Percentiles rank a stretch among this genome's conserved stretches.
phyloP scores from a whole-genome alignment of 805 yeast genomes.

The Candida silvatica region DNA sequence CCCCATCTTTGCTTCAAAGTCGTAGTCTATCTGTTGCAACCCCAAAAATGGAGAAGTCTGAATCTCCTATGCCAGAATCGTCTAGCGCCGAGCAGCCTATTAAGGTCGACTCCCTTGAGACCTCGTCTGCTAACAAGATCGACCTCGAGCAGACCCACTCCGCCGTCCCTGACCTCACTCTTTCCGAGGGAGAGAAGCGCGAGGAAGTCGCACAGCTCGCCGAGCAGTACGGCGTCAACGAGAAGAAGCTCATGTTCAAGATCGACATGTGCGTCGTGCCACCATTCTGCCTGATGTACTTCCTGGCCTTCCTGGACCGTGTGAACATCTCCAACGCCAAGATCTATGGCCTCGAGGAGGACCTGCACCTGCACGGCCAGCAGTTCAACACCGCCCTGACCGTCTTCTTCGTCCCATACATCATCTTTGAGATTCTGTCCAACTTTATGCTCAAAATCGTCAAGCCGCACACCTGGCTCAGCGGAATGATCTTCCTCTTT shows the following conservation, averaged over 20 bases:
- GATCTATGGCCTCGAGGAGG: slow-evolving; percentile 55
- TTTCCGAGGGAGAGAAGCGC: slow-evolving; percentile 17
- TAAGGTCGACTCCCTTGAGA: not conserved
- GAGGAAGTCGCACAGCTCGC: slow-evolving; percentile 30
- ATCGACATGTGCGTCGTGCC: slow-evolving; percentile 65
- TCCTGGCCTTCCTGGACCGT: slow-evolving; percentile 72
- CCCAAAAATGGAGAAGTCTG: too few species aligned
- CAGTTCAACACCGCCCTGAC: slow-evolving; percentile 61
- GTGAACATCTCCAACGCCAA: slow-evolving; percentile 79
- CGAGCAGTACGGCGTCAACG: slow-evolving; percentile 39
- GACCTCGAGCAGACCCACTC: not conserved
- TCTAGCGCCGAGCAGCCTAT: not conserved
- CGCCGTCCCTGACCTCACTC: slow-evolving; percentile 1
- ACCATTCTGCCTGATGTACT: slow-evolving; percentile 66
- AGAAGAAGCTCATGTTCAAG: slow-evolving; percentile 49
- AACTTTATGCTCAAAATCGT: slow-evolving; percentile 52
- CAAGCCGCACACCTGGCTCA: slow-evolving; percentile 58
- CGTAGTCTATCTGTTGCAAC: too few species aligned
- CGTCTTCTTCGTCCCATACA: slow-evolving; percentile 65
- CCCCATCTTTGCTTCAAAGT: too few species aligned
- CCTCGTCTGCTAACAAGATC: not conserved
- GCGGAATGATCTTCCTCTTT: slow-evolving; percentile 49
- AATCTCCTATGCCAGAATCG: too few species aligned
- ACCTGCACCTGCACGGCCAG: slow-evolving; percentile 43
- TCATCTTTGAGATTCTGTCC: slow-evolving; percentile 55